Conservation (phyloP, 2,329 filamentous ascomycete species). For the Penicillium sp. region DNA sequence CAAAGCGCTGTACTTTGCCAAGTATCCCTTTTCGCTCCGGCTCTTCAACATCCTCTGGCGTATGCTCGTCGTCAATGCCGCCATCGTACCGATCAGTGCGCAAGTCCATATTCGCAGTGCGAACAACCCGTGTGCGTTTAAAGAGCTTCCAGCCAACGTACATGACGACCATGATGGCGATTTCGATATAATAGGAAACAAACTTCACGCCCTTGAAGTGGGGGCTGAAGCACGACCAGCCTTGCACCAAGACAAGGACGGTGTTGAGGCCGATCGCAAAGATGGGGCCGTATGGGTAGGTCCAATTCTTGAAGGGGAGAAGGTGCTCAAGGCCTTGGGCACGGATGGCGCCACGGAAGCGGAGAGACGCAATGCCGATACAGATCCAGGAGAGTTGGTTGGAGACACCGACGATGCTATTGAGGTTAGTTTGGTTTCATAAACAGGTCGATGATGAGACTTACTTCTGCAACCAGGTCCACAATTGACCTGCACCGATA, state of each 20-base stretch:
- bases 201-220: constrained; percentile 60
- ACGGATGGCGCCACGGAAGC: constrained; percentile 61
- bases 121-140: constrained; percentile 48
- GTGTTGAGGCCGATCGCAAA: constrained; percentile 58
- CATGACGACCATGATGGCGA: constrained; percentile 60
- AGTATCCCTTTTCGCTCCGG: constrained; percentile 6
- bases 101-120: constrained; percentile 52
- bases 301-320: constrained; percentile 67
- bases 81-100: constrained; percentile 48
- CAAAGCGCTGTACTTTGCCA: constrained; percentile 31
- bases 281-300: constrained; percentile 63
- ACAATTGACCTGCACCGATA: constrained; percentile 64
- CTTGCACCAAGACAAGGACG: constrained; percentile 63
- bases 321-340: constrained; percentile 61
- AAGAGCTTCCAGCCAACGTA: constrained; percentile 58
- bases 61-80: constrained; percentile 26
- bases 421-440: not conserved
- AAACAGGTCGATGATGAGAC: constrained; percentile 10
- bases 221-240: constrained; percentile 61
- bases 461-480: constrained; percentile 67
- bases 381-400: constrained; percentile 66
- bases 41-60: constrained; percentile 27
- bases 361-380: constrained; percentile 65
- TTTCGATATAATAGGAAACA: constrained; percentile 64
- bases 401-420: constrained; percentile 63